Conservation (phyloP, 2,329 filamentous ascomycete genomes). For the Penicillium sp. region DNA sequence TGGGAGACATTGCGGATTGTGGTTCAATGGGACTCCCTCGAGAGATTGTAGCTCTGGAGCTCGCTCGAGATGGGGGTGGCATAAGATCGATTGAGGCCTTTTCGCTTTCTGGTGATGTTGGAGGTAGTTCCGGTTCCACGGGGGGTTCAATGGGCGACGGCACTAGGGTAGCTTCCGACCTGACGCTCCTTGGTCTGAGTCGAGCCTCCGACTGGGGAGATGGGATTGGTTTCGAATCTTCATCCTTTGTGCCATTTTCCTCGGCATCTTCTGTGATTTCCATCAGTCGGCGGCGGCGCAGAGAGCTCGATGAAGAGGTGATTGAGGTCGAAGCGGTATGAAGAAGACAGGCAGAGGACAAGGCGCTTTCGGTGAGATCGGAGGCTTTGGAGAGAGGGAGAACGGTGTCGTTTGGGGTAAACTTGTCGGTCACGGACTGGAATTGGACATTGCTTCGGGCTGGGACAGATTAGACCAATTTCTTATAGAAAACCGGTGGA, state of each 20-base stretch:
- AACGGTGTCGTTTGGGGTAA: constrained; percentile 81
- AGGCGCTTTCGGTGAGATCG: constrained; percentile 80
- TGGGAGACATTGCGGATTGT: constrained; percentile 18
- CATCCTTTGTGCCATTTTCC: constrained; percentile 59
- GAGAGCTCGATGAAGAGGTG: constrained; percentile 78
- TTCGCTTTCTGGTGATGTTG: constrained; percentile 15
- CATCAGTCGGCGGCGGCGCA: constrained; percentile 73
- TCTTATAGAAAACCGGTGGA: constrained; percentile 15
- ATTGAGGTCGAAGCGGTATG: constrained; percentile 84
- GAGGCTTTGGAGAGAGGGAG: constrained; percentile 72
- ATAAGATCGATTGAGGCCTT: constrained; percentile 14
- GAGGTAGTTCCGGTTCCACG: constrained; percentile 4
- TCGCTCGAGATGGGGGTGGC: constrained; percentile 18
- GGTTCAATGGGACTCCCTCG: constrained; percentile 17
- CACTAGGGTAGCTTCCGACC: constrained; percentile 37
- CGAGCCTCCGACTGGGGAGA: constrained; percentile 20
- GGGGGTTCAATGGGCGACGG: constrained; percentile 19
- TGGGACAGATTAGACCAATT: constrained; percentile 39
- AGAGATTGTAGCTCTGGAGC: constrained; percentile 21
- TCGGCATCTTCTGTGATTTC: constrained; percentile 94
- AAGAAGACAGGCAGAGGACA: constrained; percentile 84
- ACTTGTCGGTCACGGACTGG: constrained; percentile 61
- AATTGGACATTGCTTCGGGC: constrained; percentile 76
- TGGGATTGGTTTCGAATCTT: constrained; percentile 38
- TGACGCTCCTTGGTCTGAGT: constrained; percentile 30